Conservation (phyloP, 306 rosid genomes). For the Cajanus cajan region DNA sequence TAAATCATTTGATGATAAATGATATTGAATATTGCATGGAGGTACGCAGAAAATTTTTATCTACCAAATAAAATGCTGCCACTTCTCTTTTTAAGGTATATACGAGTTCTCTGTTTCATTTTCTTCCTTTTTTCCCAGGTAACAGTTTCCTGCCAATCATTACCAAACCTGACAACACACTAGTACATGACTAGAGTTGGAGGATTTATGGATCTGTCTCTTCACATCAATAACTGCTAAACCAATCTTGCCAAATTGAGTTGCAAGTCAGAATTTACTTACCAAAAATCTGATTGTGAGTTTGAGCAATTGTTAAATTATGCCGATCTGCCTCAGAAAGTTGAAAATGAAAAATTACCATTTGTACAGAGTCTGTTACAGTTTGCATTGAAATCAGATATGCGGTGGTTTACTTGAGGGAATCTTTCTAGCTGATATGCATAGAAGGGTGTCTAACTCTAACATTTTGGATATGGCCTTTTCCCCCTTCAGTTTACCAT, state of each 20-base stretch:
- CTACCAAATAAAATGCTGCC: background rate
- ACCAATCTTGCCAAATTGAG: background rate
- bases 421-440: background rate
- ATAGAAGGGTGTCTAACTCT: background rate
- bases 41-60: conserved; percentile 44
- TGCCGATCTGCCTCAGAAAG: background rate
- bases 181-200: background rate
- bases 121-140: conserved; percentile 34
- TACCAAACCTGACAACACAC: background rate
- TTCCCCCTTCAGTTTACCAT: too few species aligned
- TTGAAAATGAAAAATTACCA: background rate
- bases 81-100: conserved; percentile 4
- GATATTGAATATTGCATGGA: conserved; percentile 72
- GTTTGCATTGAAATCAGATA: background rate
- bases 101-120: conserved; percentile 28
- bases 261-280: background rate
- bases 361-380: background rate
- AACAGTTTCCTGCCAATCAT: background rate
- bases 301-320: background rate
- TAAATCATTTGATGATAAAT: conserved; percentile 62
- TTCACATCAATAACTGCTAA: background rate
- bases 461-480: too few species aligned
- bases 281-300: background rate
- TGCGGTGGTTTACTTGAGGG: background rate
- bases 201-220: background rate